These are phyloP conservation scores for Sporodiniella umbellata DNA, from an alignment of 371 early-diverging fungal species.

Conservation along the genomic window DNA sequence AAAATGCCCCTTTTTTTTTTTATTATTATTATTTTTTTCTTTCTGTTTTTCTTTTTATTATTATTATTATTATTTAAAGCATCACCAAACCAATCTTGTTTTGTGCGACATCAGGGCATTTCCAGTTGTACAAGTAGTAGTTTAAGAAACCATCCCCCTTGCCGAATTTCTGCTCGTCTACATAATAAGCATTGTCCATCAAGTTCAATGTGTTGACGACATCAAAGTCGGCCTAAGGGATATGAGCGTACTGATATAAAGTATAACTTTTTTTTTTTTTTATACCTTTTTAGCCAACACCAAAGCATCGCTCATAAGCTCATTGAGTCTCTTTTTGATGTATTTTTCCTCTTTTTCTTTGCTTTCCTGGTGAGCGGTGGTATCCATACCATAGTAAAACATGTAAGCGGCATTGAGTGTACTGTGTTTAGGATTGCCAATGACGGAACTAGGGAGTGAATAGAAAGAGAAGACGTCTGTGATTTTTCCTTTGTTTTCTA, in stretches of 20 bases:
- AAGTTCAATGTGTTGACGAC: slow-evolving; percentile 91
- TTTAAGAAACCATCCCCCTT: slow-evolving; percentile 91
- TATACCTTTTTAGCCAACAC: slow-evolving; percentile 71
- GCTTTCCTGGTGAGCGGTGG: slow-evolving; percentile 10
- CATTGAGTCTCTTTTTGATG: slow-evolving; percentile 52
- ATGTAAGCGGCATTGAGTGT: slow-evolving; percentile 89
- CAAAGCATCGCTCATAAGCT: slow-evolving; percentile 73
- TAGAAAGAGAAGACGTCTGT: slow-evolving; percentile 93
- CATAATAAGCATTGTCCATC: slow-evolving; percentile 77
- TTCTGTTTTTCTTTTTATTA: too few species aligned
- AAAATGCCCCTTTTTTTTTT: not conserved
- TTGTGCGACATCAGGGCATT: slow-evolving; percentile 62
- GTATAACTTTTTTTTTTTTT: not conserved
- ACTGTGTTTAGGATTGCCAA: slow-evolving; percentile 71
- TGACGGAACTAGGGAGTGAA: slow-evolving; percentile 85
- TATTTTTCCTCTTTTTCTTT: slow-evolving; percentile 38
- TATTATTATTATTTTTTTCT: too few species aligned
- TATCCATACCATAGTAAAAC: slow-evolving; percentile 86
- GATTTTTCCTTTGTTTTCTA: slow-evolving; percentile 69
- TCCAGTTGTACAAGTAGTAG: slow-evolving; percentile 96
- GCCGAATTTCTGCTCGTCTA: slow-evolving; percentile 85
- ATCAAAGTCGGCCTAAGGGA: slow-evolving; percentile 63
- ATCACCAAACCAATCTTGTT: slow-evolving; percentile 85
- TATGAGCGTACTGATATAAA: not conserved
- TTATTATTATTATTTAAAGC: slow-evolving; percentile 66